Evolutionary conservation across 2,329 filamentous ascomycete genomes (phyloP).

Genomic region (Cercospora sp.): DNA sequence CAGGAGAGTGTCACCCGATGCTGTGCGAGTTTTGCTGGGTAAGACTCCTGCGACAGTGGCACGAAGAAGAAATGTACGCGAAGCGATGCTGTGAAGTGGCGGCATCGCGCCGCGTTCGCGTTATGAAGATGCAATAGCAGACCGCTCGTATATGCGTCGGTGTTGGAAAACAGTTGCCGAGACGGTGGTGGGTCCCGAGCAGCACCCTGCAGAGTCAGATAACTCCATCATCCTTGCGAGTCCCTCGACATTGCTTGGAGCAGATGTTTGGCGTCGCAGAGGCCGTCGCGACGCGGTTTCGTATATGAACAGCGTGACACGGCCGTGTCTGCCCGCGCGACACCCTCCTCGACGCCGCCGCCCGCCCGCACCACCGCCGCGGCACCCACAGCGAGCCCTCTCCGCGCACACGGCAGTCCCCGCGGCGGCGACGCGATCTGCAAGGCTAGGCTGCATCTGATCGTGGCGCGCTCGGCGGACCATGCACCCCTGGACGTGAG

Average conservation of each 20-base stretch:
- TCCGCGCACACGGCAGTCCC: neutral
- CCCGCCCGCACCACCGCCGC: neutral
- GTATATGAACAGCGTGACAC: neutral
- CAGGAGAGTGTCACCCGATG: neutral
- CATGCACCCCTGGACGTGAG: conserved; percentile 3
- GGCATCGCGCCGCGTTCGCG: neutral
- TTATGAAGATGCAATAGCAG: neutral
- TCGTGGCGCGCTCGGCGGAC: neutral
- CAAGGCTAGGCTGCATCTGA: neutral
- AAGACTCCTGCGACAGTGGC: neutral
- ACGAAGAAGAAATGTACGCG: neutral
- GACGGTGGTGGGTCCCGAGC: neutral
- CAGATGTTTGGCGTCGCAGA: neutral
- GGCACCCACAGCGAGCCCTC: neutral
- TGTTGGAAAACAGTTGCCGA: neutral
- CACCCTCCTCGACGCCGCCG: neutral
- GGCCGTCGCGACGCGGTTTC: neutral
- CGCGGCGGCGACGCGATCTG: neutral
- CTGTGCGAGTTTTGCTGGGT: neutral
- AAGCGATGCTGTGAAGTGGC: neutral
- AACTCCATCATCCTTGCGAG: neutral
- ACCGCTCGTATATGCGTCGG: neutral
- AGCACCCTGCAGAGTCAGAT: neutral
- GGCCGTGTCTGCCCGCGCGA: neutral
- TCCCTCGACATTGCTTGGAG: neutral